Base-by-base conservation (phyloP, 768 basidiomycete species). In the Psilocybe cyanescens region DNA sequence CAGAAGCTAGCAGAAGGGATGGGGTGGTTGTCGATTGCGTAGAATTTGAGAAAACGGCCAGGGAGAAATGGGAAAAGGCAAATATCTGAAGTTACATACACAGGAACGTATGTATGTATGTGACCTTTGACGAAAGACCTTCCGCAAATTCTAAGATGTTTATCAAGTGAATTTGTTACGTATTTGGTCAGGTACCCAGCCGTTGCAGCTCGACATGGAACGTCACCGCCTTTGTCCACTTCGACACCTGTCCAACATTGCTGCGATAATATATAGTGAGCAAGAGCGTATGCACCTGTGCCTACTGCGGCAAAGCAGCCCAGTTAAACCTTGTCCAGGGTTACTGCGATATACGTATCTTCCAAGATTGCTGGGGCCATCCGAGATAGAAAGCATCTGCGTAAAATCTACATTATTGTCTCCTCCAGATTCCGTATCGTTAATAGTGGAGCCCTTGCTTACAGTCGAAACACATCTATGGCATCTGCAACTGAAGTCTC, bases 1-100 rank as follows among this genome's bases (percentile, higher is more conserved):
- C 92, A 41, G 94, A 95, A 78, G 79, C 83, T 61, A 91, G 91
- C 65, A 79, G 93, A 64, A 81, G 72, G 59, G 83, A 91, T 64
- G 91, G 89, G 12, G 79, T 68, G 8, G 86, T 94, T 9, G 83
- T 95, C 1, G 83, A 92, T 70, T 91, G 86, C 68, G 78, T 69
- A 16, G 81, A 85, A 67, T 94, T 90, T 69, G 91, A 90, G 75
- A 76, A 73, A 61, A 70, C 67, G 17, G 71, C 64, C 4, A 68
- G 71, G 60, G 62, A 63, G 19, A 51, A 55, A 50, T 58, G 46
- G 45, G 31, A 29, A 24, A 31, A 55, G 31, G 53, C 29, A 16
- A 37, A 55, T 49, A 19, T 37, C 11, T 63, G 49, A 59, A 30
- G 29, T 24, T 41, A 37, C 47, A 12, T 45, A 39, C 8, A 35